Evolutionary conservation across 352 stramenopile genomes (phyloP), one percentile per base, ranked within the genome.

Genomic region (Globisporangium takayamanum): DNA sequence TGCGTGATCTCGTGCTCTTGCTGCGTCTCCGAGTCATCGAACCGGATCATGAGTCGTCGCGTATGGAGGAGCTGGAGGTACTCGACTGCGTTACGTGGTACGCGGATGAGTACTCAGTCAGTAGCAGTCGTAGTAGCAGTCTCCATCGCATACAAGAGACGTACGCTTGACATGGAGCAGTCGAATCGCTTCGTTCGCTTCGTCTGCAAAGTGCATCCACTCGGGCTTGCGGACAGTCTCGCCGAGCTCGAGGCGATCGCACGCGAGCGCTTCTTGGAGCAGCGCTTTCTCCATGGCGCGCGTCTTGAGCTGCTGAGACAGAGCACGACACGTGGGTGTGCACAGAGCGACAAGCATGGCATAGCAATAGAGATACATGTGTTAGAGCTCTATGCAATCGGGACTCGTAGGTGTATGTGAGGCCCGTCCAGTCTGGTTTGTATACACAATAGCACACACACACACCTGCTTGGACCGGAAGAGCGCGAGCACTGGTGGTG

Each of bases 41-140:
- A 93, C 16, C 84, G 78, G 55, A 93, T 88, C 84, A 93, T 92
- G 8, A 93, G 72, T 11, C 84, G 66, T 46, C 81, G 59, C 45
- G 80, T 90, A 62, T 93, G 84, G 25, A 93, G 57, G 48, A 90
- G 66, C 60, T 92, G 79, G 36, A 93, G 70, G 49, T 92, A 93
- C 26, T 92, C 81, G 56, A 93, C 84, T 93, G 37, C 11, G 53
- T 20, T 25, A 22, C 46, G 15, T 11, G 16, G 22, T 12, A 41
- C 52, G 5, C 11, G 6, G 51, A 53, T 42, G 11, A 50, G 14
- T 25, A 22, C 37, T 1, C 25, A 22, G 53, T 49, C 16, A 15
- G 44, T 7, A 26, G 12, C 39, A 8, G 15, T 20, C 42, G 15
- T n/a, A 33, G 46, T 18, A 51, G 46, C 15, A 15, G 25, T 12